Evolutionary conservation across 352 stramenopile species (phyloP).

Genomic region (Globisporangium parvum): DNA sequence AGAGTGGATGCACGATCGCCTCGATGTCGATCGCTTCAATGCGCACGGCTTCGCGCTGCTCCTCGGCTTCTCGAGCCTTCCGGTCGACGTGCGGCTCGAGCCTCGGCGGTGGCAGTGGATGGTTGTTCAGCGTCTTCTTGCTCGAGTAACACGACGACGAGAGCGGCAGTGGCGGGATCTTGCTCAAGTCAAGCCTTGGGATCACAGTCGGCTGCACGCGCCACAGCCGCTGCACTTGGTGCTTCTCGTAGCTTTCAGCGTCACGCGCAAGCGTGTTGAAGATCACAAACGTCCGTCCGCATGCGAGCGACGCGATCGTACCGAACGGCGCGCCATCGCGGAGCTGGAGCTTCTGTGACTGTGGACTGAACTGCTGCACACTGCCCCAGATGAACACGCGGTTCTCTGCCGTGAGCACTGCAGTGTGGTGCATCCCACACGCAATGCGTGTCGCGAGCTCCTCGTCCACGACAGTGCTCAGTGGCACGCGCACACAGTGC

Average conservation of each 20-base stretch:
- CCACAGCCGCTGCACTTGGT: conserved; percentile 46
- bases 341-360: conserved; percentile 30
- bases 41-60: conserved; percentile 28
- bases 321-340: conserved; percentile 28
- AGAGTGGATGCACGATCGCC: conserved; percentile 59
- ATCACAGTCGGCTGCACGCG: conserved; percentile 32
- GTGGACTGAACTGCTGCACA: conserved; percentile 34
- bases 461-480: conserved; percentile 27
- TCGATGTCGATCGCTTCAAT: conserved; percentile 68
- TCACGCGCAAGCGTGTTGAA: conserved; percentile 62
- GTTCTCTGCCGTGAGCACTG: conserved; percentile 41
- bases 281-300: conserved; percentile 64
- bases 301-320: conserved; percentile 51
- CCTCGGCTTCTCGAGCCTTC: conserved; percentile 20
- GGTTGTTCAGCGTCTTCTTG: conserved; percentile 15
- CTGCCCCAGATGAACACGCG: conserved; percentile 69
- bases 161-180: conserved; percentile 28
- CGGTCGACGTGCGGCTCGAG: conserved; percentile 54
- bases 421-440: conserved; percentile 65
- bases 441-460: conserved; percentile 34
- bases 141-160: conserved; percentile 27
- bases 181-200: conserved; percentile 40
- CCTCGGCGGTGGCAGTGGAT: conserved; percentile 24
- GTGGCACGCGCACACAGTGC: conserved; percentile 25
- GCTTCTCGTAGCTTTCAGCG: conserved; percentile 49